Evolutionary conservation across 1,139 yeast species (phyloP).

Genomic region (Meyerozyma carpophila): DNA sequence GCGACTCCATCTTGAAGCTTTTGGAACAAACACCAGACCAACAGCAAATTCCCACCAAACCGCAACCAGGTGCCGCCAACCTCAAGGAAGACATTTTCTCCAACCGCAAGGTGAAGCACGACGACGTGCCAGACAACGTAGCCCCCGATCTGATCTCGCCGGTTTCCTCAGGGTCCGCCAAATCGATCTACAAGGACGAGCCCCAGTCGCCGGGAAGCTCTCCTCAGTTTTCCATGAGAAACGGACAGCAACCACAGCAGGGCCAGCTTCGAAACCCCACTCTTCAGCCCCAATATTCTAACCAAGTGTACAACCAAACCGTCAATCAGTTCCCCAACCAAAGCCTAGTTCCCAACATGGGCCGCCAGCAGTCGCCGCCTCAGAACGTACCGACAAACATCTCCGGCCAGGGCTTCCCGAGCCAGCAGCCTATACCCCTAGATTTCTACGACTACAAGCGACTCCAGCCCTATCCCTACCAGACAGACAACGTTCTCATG

Average conservation of each 20-base stretch:
- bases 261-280: not conserved
- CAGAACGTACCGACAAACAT: not conserved
- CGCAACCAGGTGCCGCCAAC: slow-evolving; percentile 11
- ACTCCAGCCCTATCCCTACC: not conserved
- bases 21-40: slow-evolving; percentile 10
- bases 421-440: not conserved
- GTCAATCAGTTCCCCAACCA: not conserved
- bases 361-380: slow-evolving; percentile 2
- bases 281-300: slow-evolving; percentile 13
- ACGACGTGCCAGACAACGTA: slow-evolving; percentile 3
- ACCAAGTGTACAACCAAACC: slow-evolving; percentile 2
- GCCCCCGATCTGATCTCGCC: slow-evolving; percentile 20
- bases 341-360: not conserved
- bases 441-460: not conserved
- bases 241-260: not conserved
- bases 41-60: slow-evolving; percentile 2
- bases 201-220: slow-evolving; percentile 43
- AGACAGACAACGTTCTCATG: not conserved
- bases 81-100: slow-evolving; percentile 40
- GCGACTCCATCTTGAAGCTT: slow-evolving; percentile 37
- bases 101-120: slow-evolving; percentile 14
- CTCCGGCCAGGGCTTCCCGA: not conserved
- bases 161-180: slow-evolving; percentile 32
- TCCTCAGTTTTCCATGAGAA: slow-evolving; percentile 13
- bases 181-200: slow-evolving; percentile 28